Evolutionary conservation across 1,284 basidiomycete genomes (phyloP).

Genomic region (Tilletiopsis washingtonensis): DNA sequence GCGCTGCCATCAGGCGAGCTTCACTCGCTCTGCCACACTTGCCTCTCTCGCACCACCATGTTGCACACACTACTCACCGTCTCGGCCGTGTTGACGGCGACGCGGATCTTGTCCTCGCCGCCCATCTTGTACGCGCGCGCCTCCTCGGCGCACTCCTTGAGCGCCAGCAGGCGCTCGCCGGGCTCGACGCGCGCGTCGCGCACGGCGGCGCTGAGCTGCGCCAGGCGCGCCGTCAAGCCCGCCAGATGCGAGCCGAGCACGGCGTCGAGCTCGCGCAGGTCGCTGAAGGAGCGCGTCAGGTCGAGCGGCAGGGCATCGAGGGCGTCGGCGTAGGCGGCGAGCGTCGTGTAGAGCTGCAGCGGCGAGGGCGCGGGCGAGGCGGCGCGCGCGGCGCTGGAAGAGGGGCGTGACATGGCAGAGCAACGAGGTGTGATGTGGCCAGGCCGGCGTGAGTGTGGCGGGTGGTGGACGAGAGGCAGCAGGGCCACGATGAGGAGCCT

Average conservation of each 20-base stretch:
- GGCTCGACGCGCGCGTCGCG: conserved; percentile 61
- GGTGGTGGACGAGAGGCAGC: no score
- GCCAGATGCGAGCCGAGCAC: conserved; percentile 61
- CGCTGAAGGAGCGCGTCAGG: conserved; percentile 85
- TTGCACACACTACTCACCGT: conserved; percentile 50
- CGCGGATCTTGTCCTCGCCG: conserved; percentile 96
- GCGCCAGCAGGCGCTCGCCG: conserved; percentile 72
- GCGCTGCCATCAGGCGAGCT: no score
- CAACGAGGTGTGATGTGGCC: no score
- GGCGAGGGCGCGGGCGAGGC: no score
- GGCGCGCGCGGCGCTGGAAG: no score
- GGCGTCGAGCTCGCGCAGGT: conserved; percentile 94
- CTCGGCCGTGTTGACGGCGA: conserved; percentile 88
- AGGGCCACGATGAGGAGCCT: no score
- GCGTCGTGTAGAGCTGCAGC: no score
- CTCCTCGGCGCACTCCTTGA: conserved; percentile 89
- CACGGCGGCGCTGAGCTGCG: conserved; percentile 29
- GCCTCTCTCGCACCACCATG: not conserved
- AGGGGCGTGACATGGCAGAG: no score
- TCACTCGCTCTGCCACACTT: no score
- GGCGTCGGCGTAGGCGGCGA: conserved; percentile 57
- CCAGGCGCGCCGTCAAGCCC: conserved; percentile 35
- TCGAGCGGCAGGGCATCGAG: conserved; percentile 89
- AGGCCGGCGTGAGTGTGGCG: no score
- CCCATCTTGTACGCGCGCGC: conserved; percentile 84